These are phyloP conservation scores for Trichophyton rubrum DNA, from an alignment of 2,329 filamentous ascomycete species.

Conservation along the genomic window DNA sequence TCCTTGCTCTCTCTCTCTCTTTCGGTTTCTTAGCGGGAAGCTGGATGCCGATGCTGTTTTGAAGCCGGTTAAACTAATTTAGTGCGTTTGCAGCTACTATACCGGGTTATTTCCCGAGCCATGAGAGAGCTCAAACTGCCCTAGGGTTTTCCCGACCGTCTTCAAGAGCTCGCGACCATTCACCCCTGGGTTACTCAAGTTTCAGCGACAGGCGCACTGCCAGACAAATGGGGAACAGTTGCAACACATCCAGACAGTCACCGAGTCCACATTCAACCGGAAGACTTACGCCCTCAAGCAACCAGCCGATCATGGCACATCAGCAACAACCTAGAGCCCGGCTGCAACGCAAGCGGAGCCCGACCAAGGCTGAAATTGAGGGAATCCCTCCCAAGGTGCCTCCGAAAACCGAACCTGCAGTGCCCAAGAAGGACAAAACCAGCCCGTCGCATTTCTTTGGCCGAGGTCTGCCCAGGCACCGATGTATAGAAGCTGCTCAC, in stretches of 20 bases:
- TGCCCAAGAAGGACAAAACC: neutral
- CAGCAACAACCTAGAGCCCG: constrained; percentile 5
- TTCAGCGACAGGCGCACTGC: neutral
- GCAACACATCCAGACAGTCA: constrained; percentile 5
- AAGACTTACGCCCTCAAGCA: neutral
- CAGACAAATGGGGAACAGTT: neutral
- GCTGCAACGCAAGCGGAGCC: neutral
- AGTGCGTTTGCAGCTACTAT: constrained; percentile 18
- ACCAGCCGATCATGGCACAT: constrained; percentile 1
- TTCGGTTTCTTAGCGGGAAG: neutral
- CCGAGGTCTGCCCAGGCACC: neutral
- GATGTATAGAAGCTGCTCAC: neutral
- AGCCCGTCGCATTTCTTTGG: neutral
- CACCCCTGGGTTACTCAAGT: neutral
- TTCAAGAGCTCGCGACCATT: neutral
- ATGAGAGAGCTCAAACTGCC: constrained; percentile 19
- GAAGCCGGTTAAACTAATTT: neutral
- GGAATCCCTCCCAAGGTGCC: constrained; percentile 2
- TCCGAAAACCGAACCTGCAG: neutral
- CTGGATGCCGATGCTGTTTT: neutral
- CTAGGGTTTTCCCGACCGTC: constrained; percentile 9
- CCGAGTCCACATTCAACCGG: neutral
- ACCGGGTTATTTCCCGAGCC: constrained; percentile 17
- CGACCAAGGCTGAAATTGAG: neutral
- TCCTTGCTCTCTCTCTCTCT: neutral